Evolutionary conservation across 805 yeast genomes (phyloP).

Genomic region (Helenozyma baotianmanensis): DNA sequence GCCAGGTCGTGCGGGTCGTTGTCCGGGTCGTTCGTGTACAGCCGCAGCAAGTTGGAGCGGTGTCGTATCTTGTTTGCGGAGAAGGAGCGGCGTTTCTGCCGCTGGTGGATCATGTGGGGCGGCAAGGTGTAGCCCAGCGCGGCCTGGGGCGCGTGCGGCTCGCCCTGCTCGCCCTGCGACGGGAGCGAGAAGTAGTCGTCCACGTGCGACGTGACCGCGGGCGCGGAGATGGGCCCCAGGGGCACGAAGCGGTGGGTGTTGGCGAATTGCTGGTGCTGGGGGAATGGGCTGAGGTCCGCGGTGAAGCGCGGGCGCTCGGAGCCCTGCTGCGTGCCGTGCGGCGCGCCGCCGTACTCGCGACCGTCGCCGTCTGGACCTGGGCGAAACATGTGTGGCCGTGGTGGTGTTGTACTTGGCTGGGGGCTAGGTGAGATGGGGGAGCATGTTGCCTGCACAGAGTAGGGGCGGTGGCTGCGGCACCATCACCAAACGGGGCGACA

Average conservation of each 20-base stretch:
- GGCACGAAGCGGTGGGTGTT: slow-evolving; percentile 1
- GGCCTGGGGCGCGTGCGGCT: not conserved
- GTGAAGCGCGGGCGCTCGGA: not conserved
- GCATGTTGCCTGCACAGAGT: too few species aligned
- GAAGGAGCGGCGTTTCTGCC: slow-evolving; percentile 2
- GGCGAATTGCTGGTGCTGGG: slow-evolving; percentile 2
- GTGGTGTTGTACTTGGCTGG: not conserved
- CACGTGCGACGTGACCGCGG: slow-evolving; percentile 9
- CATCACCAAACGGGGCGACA: not conserved
- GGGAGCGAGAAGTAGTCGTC: slow-evolving; percentile 12
- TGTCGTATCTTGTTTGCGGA: slow-evolving; percentile 7
- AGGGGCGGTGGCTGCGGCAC: slow-evolving; percentile 1
- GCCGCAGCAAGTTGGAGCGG: slow-evolving; percentile 9
- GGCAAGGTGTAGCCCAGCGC: not conserved
- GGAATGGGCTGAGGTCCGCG: not conserved
- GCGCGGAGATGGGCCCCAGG: slow-evolving; percentile 13
- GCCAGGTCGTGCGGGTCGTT: too few species aligned
- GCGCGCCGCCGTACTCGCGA: slow-evolving; percentile 3
- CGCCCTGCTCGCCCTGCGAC: slow-evolving; percentile 1
- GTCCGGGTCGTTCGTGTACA: slow-evolving; percentile 3
- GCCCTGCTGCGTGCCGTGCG: not conserved
- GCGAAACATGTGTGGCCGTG: not conserved
- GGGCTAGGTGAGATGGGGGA: not conserved
- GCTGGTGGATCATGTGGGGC: slow-evolving; percentile 1
- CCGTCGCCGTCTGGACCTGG: not conserved